Conservation (phyloP, 176 grass and related monocot species). For the Carex pumila region DNA sequence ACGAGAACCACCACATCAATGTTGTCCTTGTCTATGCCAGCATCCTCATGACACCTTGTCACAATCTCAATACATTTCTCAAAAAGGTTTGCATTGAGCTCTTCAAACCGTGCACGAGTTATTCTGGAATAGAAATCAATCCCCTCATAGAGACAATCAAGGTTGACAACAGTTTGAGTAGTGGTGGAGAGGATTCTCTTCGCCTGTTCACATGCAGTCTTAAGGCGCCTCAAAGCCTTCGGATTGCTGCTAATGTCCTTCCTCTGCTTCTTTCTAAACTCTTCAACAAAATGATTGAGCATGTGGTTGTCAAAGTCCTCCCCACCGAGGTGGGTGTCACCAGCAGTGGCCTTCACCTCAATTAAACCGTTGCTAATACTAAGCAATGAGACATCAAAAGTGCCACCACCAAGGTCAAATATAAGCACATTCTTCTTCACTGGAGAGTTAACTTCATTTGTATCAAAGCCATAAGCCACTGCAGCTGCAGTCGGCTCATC, state of each 20-base stretch:
- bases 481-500: background rate
- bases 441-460: background rate
- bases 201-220: background rate
- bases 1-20: conserved; percentile 25
- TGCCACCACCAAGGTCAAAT: background rate
- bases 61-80: conserved; percentile 31
- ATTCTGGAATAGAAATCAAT: conserved; percentile 31
- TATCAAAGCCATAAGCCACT: background rate
- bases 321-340: background rate
- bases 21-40: conserved; percentile 29
- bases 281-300: background rate
- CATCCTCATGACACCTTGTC: conserved; percentile 24
- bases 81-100: conserved; percentile 36
- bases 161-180: conserved; percentile 22
- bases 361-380: background rate
- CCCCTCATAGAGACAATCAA: conserved; percentile 33
- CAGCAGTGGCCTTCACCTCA: background rate
- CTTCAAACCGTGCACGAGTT: conserved; percentile 29
- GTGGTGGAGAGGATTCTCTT: conserved; percentile 31
- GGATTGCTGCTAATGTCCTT: background rate
- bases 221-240: background rate
- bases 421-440: background rate
- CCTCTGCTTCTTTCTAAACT: background rate
- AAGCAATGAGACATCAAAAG: background rate
- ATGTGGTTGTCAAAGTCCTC: conserved; percentile 1